Evolutionary conservation across 371 early-diverging fungal species (phyloP).

Genomic region (Apophysomyces trapeziformis): DNA sequence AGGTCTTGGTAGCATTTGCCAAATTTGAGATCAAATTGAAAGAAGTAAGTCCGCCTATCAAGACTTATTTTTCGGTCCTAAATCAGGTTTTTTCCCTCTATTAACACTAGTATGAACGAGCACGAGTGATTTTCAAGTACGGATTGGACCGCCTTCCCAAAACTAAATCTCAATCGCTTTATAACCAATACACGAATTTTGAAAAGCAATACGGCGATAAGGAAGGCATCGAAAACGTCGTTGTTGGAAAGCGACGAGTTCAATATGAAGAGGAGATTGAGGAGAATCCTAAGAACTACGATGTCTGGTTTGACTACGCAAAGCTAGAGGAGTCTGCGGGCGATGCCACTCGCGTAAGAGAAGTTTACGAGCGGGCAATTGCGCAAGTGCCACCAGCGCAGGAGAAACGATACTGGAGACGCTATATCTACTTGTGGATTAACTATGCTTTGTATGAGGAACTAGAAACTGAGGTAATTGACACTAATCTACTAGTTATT

Average conservation of each 20-base stretch:
- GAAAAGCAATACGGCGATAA: slow-evolving; percentile 94
- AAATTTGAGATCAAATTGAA: slow-evolving; percentile 90
- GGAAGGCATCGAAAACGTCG: slow-evolving; percentile 89
- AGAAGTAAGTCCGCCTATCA: slow-evolving; percentile 59
- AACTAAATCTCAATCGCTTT: slow-evolving; percentile 81
- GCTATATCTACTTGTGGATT: slow-evolving; percentile 98
- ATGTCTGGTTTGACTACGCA: slow-evolving; percentile 95
- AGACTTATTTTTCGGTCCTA: slow-evolving; percentile 5
- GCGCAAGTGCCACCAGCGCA: slow-evolving; percentile 84
- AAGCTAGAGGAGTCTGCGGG: slow-evolving; percentile 86
- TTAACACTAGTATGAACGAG: slow-evolving; percentile 74
- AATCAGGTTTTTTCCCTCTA: background rate
- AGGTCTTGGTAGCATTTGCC: slow-evolving; percentile 92
- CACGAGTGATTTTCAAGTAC: slow-evolving; percentile 94
- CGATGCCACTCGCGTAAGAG: slow-evolving; percentile 77
- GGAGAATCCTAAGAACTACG: slow-evolving; percentile 87
- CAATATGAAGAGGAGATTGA: slow-evolving; percentile 90
- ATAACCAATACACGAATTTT: slow-evolving; percentile 93
- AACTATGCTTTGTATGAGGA: slow-evolving; percentile 97
- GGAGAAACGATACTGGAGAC: slow-evolving; percentile 94
- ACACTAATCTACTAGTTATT: background rate
- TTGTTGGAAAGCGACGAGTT: slow-evolving; percentile 83
- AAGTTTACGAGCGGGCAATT: slow-evolving; percentile 95
- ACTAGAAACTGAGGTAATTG: slow-evolving; percentile 68
- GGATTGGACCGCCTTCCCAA: slow-evolving; percentile 88